Percentiles rank a stretch among this genome's conserved stretches.
phyloP scores from a whole-genome alignment of 1,284 basidiomycete genomes.

The Schizophyllum commune region DNA sequence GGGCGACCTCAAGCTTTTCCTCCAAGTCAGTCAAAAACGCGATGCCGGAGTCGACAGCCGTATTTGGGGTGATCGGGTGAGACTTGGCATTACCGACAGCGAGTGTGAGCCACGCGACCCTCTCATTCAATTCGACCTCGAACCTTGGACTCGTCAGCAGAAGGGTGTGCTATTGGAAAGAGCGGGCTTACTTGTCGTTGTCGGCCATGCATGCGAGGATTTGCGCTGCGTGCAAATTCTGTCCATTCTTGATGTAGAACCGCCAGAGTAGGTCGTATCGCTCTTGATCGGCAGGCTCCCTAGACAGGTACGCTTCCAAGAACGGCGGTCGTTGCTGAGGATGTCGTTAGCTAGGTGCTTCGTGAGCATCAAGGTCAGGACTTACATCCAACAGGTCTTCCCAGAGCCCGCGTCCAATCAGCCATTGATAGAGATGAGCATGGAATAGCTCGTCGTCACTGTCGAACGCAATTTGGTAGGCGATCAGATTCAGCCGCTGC shows the following conservation, averaged over 20 bases:
- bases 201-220: constrained; percentile 85
- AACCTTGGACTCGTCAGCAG: constrained; percentile 31
- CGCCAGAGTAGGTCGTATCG: constrained; percentile 95
- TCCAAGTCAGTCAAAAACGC: constrained; percentile 90
- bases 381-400: constrained; percentile 87
- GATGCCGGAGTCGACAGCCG: constrained; percentile 50
- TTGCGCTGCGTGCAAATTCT: constrained; percentile 80
- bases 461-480: constrained; percentile 75
- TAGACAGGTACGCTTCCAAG: constrained; percentile 81
- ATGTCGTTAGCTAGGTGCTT: constrained; percentile 8
- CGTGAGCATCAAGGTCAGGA: constrained; percentile 5
- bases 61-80: constrained; percentile 56
- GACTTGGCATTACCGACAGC: constrained; percentile 96
- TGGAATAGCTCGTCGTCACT: constrained; percentile 93
- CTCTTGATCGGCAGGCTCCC: constrained; percentile 73
- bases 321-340: constrained; percentile 71
- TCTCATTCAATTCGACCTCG: constrained; percentile 59
- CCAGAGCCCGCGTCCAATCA: constrained; percentile 71
- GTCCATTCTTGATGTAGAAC: constrained; percentile 89
- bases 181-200: constrained; percentile 61
- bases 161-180: constrained; percentile 3
- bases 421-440: constrained; percentile 91
- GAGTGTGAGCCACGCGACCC: constrained; percentile 86
- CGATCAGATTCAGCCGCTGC: constrained; percentile 43
- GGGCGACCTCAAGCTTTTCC: constrained; percentile 94